These are phyloP conservation scores for Coelastrella sp. DNA, from an alignment of 139 green algal genomes.

Conservation along the genomic window DNA sequence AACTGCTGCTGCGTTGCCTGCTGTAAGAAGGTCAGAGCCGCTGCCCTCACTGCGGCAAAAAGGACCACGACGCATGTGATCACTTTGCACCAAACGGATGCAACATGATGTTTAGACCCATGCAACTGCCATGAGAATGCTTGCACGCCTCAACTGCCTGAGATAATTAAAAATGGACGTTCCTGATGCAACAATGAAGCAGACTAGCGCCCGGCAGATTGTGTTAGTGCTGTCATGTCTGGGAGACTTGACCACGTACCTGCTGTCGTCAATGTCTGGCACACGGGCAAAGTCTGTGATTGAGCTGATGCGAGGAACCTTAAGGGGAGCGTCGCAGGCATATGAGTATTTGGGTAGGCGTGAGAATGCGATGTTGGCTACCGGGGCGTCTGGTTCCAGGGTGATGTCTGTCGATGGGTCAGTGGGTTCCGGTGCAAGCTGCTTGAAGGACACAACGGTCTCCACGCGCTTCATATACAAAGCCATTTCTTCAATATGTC, in stretches of 20 bases:
- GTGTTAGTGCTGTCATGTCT: no score
- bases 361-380: slow-evolving; percentile 9
- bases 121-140: no score
- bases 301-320: slow-evolving; percentile 22
- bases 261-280: slow-evolving; percentile 38
- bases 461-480: slow-evolving; percentile 31
- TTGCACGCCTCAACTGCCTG: no score
- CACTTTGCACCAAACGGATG: no score
- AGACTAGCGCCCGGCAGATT: no score
- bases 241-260: background rate
- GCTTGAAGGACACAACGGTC: slow-evolving; percentile 40
- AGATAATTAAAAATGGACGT: no score
- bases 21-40: background rate
- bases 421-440: background rate
- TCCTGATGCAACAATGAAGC: no score
- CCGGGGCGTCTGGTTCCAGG: slow-evolving; percentile 35
- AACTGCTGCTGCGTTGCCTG: slow-evolving; percentile 11
- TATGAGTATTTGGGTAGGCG: slow-evolving; percentile 32
- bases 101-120: no score
- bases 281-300: slow-evolving; percentile 10
- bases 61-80: background rate
- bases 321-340: slow-evolving; percentile 5
- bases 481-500: slow-evolving; percentile 1
- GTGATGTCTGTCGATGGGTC: background rate
- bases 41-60: slow-evolving; percentile 19